Percentiles rank a stretch among this genome's conserved stretches.
Evolutionary conservation across 176 grass and related monocot species (phyloP).

Genomic region (Elymus sibiricus): DNA sequence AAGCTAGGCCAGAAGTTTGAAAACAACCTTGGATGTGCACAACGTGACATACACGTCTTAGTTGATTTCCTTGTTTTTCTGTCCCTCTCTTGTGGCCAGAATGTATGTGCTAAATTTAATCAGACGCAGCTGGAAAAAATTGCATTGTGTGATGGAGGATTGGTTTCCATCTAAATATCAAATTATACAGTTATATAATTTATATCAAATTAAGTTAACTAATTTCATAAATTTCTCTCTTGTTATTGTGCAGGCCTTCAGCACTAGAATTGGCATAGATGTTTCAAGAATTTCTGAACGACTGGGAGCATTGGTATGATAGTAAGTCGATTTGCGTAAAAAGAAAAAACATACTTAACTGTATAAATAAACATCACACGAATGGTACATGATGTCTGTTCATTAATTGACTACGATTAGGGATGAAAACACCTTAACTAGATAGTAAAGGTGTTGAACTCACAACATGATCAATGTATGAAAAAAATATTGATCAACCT

Average conservation of each 20-base stretch:
- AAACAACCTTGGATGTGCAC: not conserved
- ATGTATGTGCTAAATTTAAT: too few relatives aligned
- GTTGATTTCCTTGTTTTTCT: not conserved
- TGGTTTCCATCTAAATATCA: not conserved
- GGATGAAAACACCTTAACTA: too few relatives aligned
- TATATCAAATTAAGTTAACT: not conserved
- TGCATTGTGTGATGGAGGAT: not conserved
- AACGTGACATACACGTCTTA: not conserved
- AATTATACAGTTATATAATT: not conserved
- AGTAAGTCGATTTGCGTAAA: not conserved
- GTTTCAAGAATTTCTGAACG: conserved; percentile 52
- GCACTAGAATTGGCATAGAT: conserved; percentile 68
- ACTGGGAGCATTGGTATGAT: conserved; percentile 35
- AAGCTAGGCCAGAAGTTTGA: not conserved
- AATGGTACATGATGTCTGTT: not conserved
- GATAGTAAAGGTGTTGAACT: too few relatives aligned
- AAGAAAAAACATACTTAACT: not conserved
- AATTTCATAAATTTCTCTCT: not conserved
- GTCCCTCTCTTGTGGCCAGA: not conserved
- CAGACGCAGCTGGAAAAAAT: not conserved
- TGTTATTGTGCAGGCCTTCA: conserved; percentile 50
- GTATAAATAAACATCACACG: not conserved
- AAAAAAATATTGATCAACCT: too few relatives aligned
- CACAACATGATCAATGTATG: too few relatives aligned
- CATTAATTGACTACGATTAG: too few relatives aligned